Evolutionary conservation across 1,284 basidiomycete genomes (phyloP).

Genomic region (Ganoderma meredithae): DNA sequence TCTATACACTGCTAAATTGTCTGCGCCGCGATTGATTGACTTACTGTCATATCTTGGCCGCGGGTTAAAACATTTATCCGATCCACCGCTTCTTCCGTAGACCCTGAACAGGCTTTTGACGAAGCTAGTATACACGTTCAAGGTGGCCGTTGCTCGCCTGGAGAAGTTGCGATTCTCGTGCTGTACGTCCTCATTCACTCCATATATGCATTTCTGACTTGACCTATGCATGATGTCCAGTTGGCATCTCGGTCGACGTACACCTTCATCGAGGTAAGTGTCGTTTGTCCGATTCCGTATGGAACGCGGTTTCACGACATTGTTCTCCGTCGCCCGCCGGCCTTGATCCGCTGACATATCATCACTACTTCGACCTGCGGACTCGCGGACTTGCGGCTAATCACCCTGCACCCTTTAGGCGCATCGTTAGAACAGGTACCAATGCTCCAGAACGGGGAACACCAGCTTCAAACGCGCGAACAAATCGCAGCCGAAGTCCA

Average conservation of each 20-base stretch:
- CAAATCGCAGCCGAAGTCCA: constrained; percentile 27
- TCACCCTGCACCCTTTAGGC: neutral
- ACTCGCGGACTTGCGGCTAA: neutral
- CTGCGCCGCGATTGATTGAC: neutral
- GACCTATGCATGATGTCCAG: constrained; percentile 12
- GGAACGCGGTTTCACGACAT: neutral
- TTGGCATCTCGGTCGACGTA: constrained; percentile 29
- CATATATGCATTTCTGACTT: neutral
- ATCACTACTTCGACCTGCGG: neutral
- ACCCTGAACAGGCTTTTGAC: constrained; percentile 29
- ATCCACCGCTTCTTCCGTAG: constrained; percentile 3
- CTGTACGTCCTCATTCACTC: constrained; percentile 19
- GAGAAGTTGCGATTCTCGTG: constrained; percentile 40
- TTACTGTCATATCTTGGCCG: neutral
- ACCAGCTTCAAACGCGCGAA: constrained; percentile 25
- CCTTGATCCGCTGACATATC: constrained; percentile 1
- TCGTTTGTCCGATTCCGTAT: neutral
- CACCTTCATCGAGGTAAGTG: constrained; percentile 24
- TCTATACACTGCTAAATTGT: neutral
- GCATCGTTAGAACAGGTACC: constrained; percentile 17
- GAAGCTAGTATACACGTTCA: constrained; percentile 38
- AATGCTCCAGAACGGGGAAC: constrained; percentile 6
- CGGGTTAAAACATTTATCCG: neutral
- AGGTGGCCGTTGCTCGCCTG: constrained; percentile 37
- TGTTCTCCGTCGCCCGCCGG: neutral